Percentiles rank a stretch among this genome's conserved stretches.
Conservation (phyloP, 495 filamentous ascomycete genomes). For the Penicillium coffeae region DNA sequence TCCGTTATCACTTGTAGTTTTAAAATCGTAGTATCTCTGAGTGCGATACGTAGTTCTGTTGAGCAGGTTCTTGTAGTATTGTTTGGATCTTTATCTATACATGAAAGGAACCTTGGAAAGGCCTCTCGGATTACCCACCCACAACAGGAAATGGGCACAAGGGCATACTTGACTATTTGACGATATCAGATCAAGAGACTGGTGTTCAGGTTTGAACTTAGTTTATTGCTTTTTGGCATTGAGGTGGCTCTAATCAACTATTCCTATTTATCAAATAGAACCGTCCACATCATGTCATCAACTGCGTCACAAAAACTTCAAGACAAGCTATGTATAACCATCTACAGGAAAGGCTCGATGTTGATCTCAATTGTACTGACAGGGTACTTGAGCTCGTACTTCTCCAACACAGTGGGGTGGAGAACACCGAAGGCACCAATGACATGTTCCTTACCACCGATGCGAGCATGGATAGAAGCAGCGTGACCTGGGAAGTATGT, state of each 20-base stretch:
- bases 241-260: slow-evolving; percentile 17
- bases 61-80: no score
- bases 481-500: slow-evolving; percentile 91
- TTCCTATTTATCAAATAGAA: slow-evolving; percentile 10
- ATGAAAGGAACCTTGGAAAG: neutral
- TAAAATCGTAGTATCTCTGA: neutral
- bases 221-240: slow-evolving; percentile 20
- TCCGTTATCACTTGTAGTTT: neutral
- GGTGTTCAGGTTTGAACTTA: neutral
- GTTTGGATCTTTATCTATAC: no score
- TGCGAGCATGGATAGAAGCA: slow-evolving; percentile 70
- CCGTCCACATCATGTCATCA: slow-evolving; percentile 23
- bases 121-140: neutral
- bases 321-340: slow-evolving; percentile 1
- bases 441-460: slow-evolving; percentile 62
- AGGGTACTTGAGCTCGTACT: slow-evolving; percentile 90
- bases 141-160: neutral
- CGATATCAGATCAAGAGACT: no score
- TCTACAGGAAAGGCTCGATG: slow-evolving; percentile 85
- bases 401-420: slow-evolving; percentile 87
- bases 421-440: slow-evolving; percentile 91
- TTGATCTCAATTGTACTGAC: slow-evolving; percentile 95
- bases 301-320: slow-evolving; percentile 12
- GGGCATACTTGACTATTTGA: no score
- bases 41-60: no score